Percentiles rank a stretch among this genome's conserved stretches.
Conservation (phyloP, 2,329 filamentous ascomycete species). For the Fusarium kyushuense region DNA sequence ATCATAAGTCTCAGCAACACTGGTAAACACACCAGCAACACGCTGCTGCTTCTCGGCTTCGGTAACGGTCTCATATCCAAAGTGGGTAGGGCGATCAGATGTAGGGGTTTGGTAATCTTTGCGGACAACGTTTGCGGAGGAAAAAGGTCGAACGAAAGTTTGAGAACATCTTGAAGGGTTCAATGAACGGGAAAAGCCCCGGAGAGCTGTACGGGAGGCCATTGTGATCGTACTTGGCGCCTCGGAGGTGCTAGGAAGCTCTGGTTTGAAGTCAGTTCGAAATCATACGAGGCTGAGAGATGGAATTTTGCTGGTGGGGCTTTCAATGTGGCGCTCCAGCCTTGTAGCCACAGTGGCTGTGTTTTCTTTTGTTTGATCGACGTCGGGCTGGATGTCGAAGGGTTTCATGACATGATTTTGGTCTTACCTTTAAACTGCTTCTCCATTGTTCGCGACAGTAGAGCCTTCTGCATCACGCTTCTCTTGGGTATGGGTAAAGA, state of each 20-base stretch:
- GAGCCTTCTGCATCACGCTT: conserved; percentile 17
- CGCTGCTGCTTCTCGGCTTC: conserved; percentile 78
- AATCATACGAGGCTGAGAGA: conserved; percentile 49
- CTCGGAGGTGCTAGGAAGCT: conserved; percentile 23
- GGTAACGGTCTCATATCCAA: conserved; percentile 87
- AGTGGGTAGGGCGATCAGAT: conserved; percentile 78
- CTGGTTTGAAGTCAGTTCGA: conserved; percentile 42
- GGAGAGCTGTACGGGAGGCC: conserved; percentile 49
- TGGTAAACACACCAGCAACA: conserved; percentile 93
- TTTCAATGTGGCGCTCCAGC: conserved; percentile 31
- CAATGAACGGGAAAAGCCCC: conserved; percentile 46
- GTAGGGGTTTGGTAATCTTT: conserved; percentile 49
- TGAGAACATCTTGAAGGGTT: conserved; percentile 30
- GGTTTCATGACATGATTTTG: neutral
- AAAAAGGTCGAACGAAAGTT: conserved; percentile 47
- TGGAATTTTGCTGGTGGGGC: conserved; percentile 45
- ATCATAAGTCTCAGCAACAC: conserved; percentile 93
- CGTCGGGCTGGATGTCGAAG: neutral
- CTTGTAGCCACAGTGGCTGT: conserved; percentile 45
- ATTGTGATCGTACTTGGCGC: conserved; percentile 39
- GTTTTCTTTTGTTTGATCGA: neutral
- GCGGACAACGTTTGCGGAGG: conserved; percentile 45
- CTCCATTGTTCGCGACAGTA: conserved; percentile 19
- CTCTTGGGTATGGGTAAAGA: conserved; percentile 41
- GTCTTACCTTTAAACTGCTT: conserved; percentile 29